Percentiles rank a stretch among this genome's conserved stretches.
These are phyloP conservation scores for Periconia digitata DNA, from an alignment of 2,329 filamentous ascomycete species.

Conservation along the genomic window DNA sequence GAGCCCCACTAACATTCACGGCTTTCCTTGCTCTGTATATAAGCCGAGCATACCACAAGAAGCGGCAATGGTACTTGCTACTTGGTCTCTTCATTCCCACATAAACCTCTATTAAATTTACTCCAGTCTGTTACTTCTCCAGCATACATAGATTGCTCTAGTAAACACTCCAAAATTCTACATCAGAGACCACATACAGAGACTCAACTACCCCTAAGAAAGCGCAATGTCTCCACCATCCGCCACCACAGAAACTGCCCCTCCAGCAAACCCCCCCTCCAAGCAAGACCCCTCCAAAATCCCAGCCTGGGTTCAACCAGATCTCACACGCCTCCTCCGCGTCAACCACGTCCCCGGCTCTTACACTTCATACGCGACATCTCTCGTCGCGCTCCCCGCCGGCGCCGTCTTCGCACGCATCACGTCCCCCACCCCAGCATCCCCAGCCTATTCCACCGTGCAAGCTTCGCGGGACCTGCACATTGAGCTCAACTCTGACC, in stretches of 20 bases:
- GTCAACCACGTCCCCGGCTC: constrained; percentile 43
- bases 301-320: constrained; percentile 40
- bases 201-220: not conserved
- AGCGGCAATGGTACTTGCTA: too few species aligned
- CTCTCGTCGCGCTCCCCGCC: constrained; percentile 53
- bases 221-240: constrained; percentile 33
- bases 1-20: too few species aligned
- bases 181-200: not conserved
- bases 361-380: constrained; percentile 49
- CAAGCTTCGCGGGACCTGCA: constrained; percentile 53
- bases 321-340: constrained; percentile 42
- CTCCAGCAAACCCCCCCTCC: constrained; percentile 22
- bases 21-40: too few species aligned
- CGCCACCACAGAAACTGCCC: constrained; percentile 18
- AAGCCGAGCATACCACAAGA: too few species aligned
- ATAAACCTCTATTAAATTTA: not conserved
- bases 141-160: not conserved
- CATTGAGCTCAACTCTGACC: constrained; percentile 59
- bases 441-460: constrained; percentile 55
- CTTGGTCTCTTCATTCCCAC: too few species aligned
- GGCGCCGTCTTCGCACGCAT: constrained; percentile 55
- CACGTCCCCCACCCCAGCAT: constrained; percentile 48
- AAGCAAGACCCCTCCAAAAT: constrained; percentile 24
- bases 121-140: not conserved
- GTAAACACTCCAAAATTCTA: not conserved